Base-by-base conservation (phyloP, 495 filamentous ascomycete genomes). In the Penicillium flavigenum region DNA sequence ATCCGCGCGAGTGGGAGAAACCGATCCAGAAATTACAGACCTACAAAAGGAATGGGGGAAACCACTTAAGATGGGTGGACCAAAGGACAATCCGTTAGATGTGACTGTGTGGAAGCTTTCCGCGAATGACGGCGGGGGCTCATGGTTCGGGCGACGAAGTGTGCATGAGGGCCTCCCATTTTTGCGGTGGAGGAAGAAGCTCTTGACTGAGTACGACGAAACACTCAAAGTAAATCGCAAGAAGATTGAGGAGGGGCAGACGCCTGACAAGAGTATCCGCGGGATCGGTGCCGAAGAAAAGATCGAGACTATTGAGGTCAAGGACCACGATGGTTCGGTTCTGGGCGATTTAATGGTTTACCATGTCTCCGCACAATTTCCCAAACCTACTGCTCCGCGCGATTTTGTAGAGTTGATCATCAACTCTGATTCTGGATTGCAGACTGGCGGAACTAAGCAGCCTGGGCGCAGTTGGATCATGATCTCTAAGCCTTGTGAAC, bases 101-200 rank as follows among this genome's bases (percentile, higher is more conserved):
- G 82, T 97, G 17, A 74, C 78, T 22, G 82, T 97, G 12, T 96
- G 91, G 73, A 97, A 95, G 67, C 76, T 94, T 26, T 69, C 76
- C 0, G 84, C 87, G 0, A 84, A 86, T 54, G 94, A 97, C 64
- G 88, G 91, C 3, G 86, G 86, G 47, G 94, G 93, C 0, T 78
- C 84, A 4, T 98, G 93, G 93, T 98, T 97, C 72, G 91, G 89
- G 10, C 73, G 94, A 54, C 78, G 91, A 27, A 96, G 90, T 62
- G 78, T 97, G 16, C 92, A 97, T 57, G 83, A 86, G 60, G 86
- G 86, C 0, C 65, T 94, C 20, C 75, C 83, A 1, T 98, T 95
- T 67, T 71, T 76, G 12, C 87, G 82, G 64, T 96, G 86, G 76
- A 60, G 64, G 58, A 56, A 61, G 57, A 82, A 81, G 58, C 52